These are phyloP conservation scores for Myriosclerotinia scirpicola DNA, from an alignment of 2,329 filamentous ascomycete genomes.

Conservation along the genomic window DNA sequence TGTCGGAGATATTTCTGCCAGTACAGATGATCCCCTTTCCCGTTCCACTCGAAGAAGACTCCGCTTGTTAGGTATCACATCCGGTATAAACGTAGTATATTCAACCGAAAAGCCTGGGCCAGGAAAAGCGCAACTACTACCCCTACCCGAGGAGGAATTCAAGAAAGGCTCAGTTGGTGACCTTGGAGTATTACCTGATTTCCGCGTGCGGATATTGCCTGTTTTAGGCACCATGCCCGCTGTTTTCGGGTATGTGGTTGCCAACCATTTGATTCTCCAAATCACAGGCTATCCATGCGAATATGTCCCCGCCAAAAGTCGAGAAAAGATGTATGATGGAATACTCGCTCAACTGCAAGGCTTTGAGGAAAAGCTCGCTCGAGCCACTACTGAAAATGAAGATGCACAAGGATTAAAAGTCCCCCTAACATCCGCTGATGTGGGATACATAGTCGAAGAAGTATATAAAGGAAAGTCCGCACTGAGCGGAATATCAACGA, in stretches of 20 bases:
- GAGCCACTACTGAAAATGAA: constrained; percentile 49
- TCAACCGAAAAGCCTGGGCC: constrained; percentile 87
- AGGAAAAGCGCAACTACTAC: constrained; percentile 86
- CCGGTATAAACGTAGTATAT: constrained; percentile 88
- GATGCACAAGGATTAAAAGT: constrained; percentile 68
- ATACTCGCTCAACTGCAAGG: constrained; percentile 75
- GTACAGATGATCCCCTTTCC: constrained; percentile 85
- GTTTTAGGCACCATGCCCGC: constrained; percentile 97
- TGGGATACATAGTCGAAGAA: constrained; percentile 87
- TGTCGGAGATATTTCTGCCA: constrained; percentile 86
- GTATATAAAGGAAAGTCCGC: constrained; percentile 81
- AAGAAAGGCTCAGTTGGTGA: constrained; percentile 82
- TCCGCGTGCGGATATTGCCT: constrained; percentile 89
- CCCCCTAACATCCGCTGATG: constrained; percentile 74
- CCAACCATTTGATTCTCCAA: constrained; percentile 87
- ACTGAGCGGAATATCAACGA: constrained; percentile 77
- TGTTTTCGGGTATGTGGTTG: constrained; percentile 86
- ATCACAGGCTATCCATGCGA: constrained; percentile 83
- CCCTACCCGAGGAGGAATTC: constrained; percentile 84
- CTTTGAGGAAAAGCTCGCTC: constrained; percentile 69
- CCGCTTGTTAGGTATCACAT: constrained; percentile 67
- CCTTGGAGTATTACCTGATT: constrained; percentile 85
- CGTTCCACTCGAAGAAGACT: constrained; percentile 80
- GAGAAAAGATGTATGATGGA: constrained; percentile 90
- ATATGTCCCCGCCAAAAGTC: constrained; percentile 74